Base-by-base conservation (phyloP, 2,329 filamentous ascomycete species). In the Stagonosporopsis tanaceti region DNA sequence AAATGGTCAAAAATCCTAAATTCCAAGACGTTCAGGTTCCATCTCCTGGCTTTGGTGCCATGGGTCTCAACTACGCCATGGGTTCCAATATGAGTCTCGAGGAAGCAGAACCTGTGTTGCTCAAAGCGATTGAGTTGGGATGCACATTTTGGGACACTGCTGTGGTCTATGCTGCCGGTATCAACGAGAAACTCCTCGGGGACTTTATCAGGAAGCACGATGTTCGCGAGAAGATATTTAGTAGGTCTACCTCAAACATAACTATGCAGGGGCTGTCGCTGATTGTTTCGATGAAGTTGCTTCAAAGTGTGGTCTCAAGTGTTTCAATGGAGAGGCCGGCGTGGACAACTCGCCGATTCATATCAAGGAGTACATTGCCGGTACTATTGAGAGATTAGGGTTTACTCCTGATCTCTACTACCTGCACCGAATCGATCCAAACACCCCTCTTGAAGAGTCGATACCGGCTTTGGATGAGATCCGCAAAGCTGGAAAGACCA, bases 11-110 rank as follows among this genome's bases (percentile, higher is more conserved):
- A 20, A 20, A 20, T 20, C 20, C 3, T 20, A 20, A 53, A 12
- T 71, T 69, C 35, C 45, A 53, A 11, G 61, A 62, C 39, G 22
- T 65, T 5, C n/a, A 78, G 22, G 80, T 87, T 28, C 77, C 81
- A 1, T 74, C 76, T 6, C 65, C 85, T 11, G 84, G 84, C 20
- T 80, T 85, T 34, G 83, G 84, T n/a, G 73, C 81, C n/a, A 86
- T 86, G 84, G 82, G 83, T 2, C 61, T 80, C 48, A 20, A 20
- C 20, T 20, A 20, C 20, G 20, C 20, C 20, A 20, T 20, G 20
- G 20, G 20, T 20, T 20, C 20, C 20, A 76, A 63, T 47, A 74
- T 76, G 32, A 80, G 79, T 61, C 80, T 84, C 53, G 81, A 70
- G 11, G 79, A 85, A 34, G 74, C 79, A 12, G 81, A 85, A 56